Conservation (phyloP, 441 rosid genomes). For the Monsonia emarginata region DNA sequence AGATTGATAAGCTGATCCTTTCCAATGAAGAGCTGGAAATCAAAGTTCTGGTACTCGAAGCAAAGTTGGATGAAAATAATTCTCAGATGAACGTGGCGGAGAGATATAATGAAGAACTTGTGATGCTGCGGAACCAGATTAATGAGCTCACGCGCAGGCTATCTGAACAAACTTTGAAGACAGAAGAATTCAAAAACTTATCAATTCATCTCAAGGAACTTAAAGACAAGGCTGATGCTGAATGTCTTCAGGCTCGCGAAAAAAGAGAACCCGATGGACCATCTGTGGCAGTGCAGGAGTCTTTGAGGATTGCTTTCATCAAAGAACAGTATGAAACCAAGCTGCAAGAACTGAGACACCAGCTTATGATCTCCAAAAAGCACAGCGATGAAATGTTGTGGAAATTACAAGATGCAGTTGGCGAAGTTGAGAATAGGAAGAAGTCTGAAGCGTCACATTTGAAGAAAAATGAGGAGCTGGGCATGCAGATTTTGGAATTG, state of each 20-base stretch:
- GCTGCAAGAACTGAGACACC: slow-evolving; percentile 77
- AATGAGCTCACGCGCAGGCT: slow-evolving; percentile 57
- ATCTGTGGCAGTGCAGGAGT: slow-evolving; percentile 64
- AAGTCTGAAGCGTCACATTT: slow-evolving; percentile 68
- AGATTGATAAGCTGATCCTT: slow-evolving; percentile 43
- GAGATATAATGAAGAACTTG: slow-evolving; percentile 31
- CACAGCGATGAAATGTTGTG: slow-evolving; percentile 82
- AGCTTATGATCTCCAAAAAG: slow-evolving; percentile 70
- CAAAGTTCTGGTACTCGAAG: slow-evolving; percentile 40
- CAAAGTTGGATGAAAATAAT: slow-evolving; percentile 45
- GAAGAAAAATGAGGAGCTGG: slow-evolving; percentile 75
- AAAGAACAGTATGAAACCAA: slow-evolving; percentile 85
- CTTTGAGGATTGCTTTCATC: slow-evolving; percentile 89
- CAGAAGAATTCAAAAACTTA: slow-evolving; percentile 82
- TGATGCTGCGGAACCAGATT: slow-evolving; percentile 38
- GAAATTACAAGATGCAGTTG: slow-evolving; percentile 85
- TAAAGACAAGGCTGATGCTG: slow-evolving; percentile 78
- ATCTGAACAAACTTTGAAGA: slow-evolving; percentile 70
- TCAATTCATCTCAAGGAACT: slow-evolving; percentile 76
- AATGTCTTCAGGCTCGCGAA: slow-evolving; percentile 44
- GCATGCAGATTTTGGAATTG: slow-evolving; percentile 55
- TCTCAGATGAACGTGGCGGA: slow-evolving; percentile 29
- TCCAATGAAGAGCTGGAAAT: slow-evolving; percentile 56
- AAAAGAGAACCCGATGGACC: slow-evolving; percentile 49
- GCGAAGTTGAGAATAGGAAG: slow-evolving; percentile 66